Percentiles rank a stretch among this genome's conserved stretches.
phyloP scores from a whole-genome alignment of 1,284 basidiomycete species.

The Pyrrhoderma lamaoense region DNA sequence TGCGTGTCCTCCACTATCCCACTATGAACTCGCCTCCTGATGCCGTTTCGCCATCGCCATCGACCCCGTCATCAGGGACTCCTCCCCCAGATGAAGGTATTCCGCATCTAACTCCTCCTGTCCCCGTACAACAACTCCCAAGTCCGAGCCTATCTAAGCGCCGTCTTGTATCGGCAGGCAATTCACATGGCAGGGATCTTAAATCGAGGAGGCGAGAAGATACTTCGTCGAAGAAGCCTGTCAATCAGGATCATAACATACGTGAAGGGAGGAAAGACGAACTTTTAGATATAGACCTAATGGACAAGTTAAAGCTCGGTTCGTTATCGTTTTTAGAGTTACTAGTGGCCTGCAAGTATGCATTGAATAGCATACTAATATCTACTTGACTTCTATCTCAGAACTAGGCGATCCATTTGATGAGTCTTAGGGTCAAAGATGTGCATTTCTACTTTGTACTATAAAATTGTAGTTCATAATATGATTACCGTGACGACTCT shows the following conservation, averaged over 20 bases:
- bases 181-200: slow-evolving; percentile 14
- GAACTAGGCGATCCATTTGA: slow-evolving; percentile 19
- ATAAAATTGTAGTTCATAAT: no score
- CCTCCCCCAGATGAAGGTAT: slow-evolving; percentile 19
- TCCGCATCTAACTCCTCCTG: neutral
- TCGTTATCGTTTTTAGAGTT: neutral
- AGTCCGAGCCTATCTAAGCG: slow-evolving; percentile 17
- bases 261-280: slow-evolving; percentile 12
- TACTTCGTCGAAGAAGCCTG: slow-evolving; percentile 5
- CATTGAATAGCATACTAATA: neutral
- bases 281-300: slow-evolving; percentile 16
- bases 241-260: neutral
- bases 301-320: slow-evolving; percentile 17
- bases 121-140: neutral
- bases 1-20: neutral
- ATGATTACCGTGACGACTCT: no score
- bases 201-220: slow-evolving; percentile 19
- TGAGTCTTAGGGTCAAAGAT: no score
- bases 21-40: slow-evolving; percentile 21
- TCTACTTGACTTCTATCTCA: neutral
- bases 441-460: no score
- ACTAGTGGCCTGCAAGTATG: no score
- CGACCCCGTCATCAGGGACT: slow-evolving; percentile 20
- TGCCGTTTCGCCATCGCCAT: slow-evolving; percentile 20
- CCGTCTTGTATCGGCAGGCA: slow-evolving; percentile 16